These are phyloP conservation scores for Thyridium curvatum DNA, from an alignment of 2,329 filamentous ascomycete genomes.

Conservation along the genomic window DNA sequence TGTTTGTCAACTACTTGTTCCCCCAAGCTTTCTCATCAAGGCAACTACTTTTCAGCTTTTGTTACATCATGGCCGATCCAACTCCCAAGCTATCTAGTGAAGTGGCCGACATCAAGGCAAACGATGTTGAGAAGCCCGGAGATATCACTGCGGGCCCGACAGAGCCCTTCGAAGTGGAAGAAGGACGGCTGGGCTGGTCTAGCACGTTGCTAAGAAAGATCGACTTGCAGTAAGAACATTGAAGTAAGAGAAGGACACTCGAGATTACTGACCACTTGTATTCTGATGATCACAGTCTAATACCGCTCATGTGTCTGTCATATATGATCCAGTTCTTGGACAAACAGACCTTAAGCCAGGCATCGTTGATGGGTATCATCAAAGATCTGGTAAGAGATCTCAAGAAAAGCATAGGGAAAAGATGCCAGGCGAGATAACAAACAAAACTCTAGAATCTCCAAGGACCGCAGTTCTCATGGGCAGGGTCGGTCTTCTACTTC, in stretches of 20 bases:
- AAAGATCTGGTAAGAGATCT: slow-evolving; percentile 7
- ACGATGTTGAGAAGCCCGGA: not conserved
- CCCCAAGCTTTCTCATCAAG: too few species aligned
- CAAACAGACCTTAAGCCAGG: not conserved
- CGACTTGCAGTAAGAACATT: not conserved
- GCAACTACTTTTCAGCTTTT: too few species aligned
- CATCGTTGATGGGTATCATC: not conserved
- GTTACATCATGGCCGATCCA: too few species aligned
- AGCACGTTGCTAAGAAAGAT: not conserved
- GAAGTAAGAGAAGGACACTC: too few species aligned
- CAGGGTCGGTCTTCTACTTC: slow-evolving; percentile 8
- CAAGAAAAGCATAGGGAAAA: too few species aligned
- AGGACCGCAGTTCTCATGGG: not conserved
- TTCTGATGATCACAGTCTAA: not conserved
- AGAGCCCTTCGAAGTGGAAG: not conserved
- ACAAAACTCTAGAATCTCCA: not conserved
- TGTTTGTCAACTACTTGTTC: too few species aligned
- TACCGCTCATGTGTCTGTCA: slow-evolving; percentile 1
- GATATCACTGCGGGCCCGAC: not conserved
- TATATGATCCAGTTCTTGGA: slow-evolving; percentile 1
- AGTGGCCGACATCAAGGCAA: too few species aligned
- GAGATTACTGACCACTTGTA: too few species aligned
- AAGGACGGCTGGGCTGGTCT: not conserved
- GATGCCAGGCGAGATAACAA: too few species aligned
- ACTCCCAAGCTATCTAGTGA: too few species aligned